Evolutionary conservation across 2,329 filamentous ascomycete species (phyloP).

Genomic region (Cladophialophora yegresii): DNA sequence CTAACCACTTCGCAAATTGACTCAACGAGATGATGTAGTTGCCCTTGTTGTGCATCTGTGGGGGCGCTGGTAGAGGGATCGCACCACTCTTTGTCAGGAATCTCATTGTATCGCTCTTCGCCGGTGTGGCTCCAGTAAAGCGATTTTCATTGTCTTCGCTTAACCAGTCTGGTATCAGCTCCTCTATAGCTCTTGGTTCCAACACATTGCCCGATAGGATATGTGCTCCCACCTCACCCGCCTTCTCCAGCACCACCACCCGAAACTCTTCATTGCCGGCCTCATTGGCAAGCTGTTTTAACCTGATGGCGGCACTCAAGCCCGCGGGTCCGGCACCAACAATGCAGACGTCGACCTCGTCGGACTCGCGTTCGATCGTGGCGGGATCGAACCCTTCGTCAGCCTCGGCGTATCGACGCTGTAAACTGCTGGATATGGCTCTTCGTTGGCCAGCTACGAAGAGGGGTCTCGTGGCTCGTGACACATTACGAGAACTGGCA

Average conservation of each 20-base stretch:
- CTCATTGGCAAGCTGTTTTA: conserved; percentile 94
- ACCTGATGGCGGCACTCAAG: conserved; percentile 84
- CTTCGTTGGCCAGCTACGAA: conserved; percentile 42
- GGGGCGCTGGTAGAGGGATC: conserved; percentile 81
- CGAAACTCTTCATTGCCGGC: conserved; percentile 95
- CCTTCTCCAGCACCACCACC: conserved; percentile 90
- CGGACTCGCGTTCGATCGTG: conserved; percentile 78
- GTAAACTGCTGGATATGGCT: conserved; percentile 50
- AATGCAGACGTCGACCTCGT: conserved; percentile 95
- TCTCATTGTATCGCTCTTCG: conserved; percentile 82
- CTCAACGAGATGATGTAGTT: conserved; percentile 98
- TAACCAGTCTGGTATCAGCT: conserved; percentile 92
- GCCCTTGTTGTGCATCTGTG: conserved; percentile 97
- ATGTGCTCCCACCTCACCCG: conserved; percentile 90
- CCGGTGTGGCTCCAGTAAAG: conserved; percentile 85
- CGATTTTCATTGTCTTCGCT: conserved; percentile 82
- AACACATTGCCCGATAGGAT: conserved; percentile 96
- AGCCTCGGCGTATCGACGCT: conserved; percentile 45
- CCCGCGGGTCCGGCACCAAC: conserved; percentile 91
- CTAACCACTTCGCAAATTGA: conserved; percentile 93
- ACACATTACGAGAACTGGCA: background rate
- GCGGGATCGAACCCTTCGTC: conserved; percentile 64
- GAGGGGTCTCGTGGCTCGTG: conserved; percentile 26
- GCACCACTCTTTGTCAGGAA: conserved; percentile 82
- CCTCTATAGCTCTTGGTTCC: conserved; percentile 81